Evolutionary conservation across 805 yeast species (phyloP), one percentile per base, ranked within the genome.

Genomic region (Nakazawaea holstii): DNA sequence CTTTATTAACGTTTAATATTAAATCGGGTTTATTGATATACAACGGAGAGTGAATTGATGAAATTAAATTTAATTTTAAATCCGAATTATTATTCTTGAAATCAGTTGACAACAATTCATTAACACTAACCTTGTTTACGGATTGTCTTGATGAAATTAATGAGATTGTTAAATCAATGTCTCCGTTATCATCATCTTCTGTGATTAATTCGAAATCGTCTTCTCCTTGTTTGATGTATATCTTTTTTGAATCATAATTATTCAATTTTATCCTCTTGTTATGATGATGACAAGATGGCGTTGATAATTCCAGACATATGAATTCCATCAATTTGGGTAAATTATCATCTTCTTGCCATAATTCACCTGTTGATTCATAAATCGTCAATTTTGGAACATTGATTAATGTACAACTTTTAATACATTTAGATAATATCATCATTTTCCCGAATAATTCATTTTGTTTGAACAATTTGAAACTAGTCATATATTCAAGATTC

Each of bases 391-490:
- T 40, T 17, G 42, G 43, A 14, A 63, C 51, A 2, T 64, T 65
- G 9, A 58, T 20, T 28, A 56, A 52, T 2, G 55, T 57, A 10
- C 60, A 48, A 68, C 67, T 64, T 3, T 60, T 51, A 28, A 58
- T 54, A n/a, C 64, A 39, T 45, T 64, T 58, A 2, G 73, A 62
- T 7, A 69, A 54, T 48, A 69, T 72, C 6, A 65, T 59, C 20
- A 67, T 51, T 14, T 73, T 51, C 45, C 72, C 56, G 14, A 73
- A 61, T 27, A 62, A 65, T 51, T 74, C 79, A 4, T 70, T 62
- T 1, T 74, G 72, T 39, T 66, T 56, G 49, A 69, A 74, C 1
- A 70, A 56, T 39, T 66, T 69, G 33, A 66, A 60, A 28, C 64
- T 65, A 4, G 69, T 64, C 2, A 61, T 53, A 59, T 70, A 74